These are phyloP conservation scores for Candida nemodendra DNA, from an alignment of 805 yeast species.

Conservation along the genomic window DNA sequence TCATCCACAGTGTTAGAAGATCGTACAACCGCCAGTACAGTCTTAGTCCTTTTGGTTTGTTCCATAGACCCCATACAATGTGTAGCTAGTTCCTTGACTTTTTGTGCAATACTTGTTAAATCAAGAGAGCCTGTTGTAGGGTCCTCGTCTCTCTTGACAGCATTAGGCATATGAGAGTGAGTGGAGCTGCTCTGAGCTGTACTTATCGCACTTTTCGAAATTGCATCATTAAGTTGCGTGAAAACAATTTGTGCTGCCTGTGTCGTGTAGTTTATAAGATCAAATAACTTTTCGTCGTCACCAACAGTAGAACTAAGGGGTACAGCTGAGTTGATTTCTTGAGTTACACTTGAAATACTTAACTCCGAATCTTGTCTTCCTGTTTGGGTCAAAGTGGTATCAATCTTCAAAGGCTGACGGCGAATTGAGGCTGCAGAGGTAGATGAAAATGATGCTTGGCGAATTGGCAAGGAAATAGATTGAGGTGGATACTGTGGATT, in stretches of 20 bases:
- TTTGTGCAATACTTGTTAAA: slow-evolving; percentile 44
- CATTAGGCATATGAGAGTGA: slow-evolving; percentile 27
- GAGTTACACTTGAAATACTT: slow-evolving; percentile 15
- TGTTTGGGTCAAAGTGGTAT: slow-evolving; percentile 17
- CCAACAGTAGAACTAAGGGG: slow-evolving; percentile 8
- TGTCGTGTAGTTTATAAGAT: slow-evolving; percentile 29
- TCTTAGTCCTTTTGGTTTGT: slow-evolving; percentile 64
- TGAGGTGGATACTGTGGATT: slow-evolving; percentile 21
- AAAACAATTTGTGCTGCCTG: slow-evolving; percentile 72
- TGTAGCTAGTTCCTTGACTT: slow-evolving; percentile 72
- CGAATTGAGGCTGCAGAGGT: slow-evolving; percentile 14
- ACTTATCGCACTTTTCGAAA: slow-evolving; percentile 60
- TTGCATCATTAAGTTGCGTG: slow-evolving; percentile 67
- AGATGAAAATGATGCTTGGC: slow-evolving; percentile 12
- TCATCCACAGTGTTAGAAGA: slow-evolving; percentile 27
- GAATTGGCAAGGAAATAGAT: slow-evolving; percentile 12
- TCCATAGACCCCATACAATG: slow-evolving; percentile 82
- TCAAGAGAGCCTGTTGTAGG: slow-evolving; percentile 4
- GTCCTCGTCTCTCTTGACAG: background rate
- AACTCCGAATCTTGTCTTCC: slow-evolving; percentile 32
- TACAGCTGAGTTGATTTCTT: slow-evolving; percentile 6
- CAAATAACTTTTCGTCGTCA: slow-evolving; percentile 32
- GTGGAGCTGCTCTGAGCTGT: slow-evolving; percentile 39
- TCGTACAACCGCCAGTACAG: slow-evolving; percentile 50
- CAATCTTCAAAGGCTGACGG: slow-evolving; percentile 27